These are phyloP conservation scores for Cokeromyces recurvatus DNA, from an alignment of 371 early-diverging fungal species.

Conservation along the genomic window DNA sequence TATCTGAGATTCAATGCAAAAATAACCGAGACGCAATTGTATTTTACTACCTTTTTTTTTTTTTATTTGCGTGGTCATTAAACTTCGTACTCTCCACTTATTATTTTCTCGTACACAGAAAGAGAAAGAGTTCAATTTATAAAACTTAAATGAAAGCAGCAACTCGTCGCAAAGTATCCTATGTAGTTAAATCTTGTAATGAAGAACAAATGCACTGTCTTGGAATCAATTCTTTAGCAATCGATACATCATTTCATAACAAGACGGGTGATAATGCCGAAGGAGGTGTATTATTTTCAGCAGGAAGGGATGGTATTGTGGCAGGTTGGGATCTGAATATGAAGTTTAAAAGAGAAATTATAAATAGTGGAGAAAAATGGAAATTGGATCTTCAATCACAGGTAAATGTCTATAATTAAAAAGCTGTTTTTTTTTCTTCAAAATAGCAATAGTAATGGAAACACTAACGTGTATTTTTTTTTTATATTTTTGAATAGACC, in stretches of 20 bases:
- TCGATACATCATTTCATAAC: slow-evolving; percentile 42
- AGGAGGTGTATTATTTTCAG: slow-evolving; percentile 81
- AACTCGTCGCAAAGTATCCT: slow-evolving; percentile 52
- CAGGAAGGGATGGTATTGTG: slow-evolving; percentile 86
- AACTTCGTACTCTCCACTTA: too few relatives aligned
- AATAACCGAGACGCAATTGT: too few relatives aligned
- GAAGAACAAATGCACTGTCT: slow-evolving; percentile 58
- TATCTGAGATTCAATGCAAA: too few relatives aligned
- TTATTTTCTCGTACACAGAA: too few relatives aligned
- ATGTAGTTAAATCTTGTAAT: slow-evolving; percentile 52
- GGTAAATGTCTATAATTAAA: slow-evolving; percentile 4
- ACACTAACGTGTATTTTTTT: background rate
- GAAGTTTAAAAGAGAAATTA: slow-evolving; percentile 14
- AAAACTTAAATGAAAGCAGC: slow-evolving; percentile 38
- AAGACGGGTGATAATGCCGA: slow-evolving; percentile 12
- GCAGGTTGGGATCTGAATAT: slow-evolving; percentile 83
- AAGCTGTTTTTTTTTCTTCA: background rate
- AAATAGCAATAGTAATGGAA: background rate
- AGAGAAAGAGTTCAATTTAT: too few relatives aligned
- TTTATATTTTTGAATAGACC: slow-evolving; percentile 3
- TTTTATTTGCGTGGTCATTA: too few relatives aligned
- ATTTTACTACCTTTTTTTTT: too few relatives aligned
- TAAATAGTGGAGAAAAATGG: slow-evolving; percentile 7
- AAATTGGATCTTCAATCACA: slow-evolving; percentile 5
- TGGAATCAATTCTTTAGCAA: slow-evolving; percentile 74